Base-by-base conservation (phyloP, 78 protist genomes). In the Dictyostelium brefeldianum region DNA sequence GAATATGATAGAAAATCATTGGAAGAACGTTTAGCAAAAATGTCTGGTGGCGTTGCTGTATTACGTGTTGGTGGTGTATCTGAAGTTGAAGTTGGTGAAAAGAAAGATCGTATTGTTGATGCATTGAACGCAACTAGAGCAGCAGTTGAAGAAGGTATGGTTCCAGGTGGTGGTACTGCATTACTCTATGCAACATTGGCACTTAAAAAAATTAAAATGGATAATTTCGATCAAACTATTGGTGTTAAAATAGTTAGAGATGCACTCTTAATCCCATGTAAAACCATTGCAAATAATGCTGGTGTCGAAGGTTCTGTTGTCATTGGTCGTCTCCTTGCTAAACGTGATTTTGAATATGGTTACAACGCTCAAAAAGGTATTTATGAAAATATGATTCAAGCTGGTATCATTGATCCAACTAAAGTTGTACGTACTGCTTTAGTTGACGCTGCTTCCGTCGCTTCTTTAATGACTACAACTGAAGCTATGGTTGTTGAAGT, bases 51-150 rank as follows among this genome's bases (percentile, higher is more conserved):
- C 6, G 99, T 99, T 11, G 99, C 99, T 43, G 98, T 99, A 50
- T 85, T 99, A 94, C 96, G 97, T 91, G 96, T 97, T 43, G 99
- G 99, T n/a, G 99, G 99, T 31, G 98, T 98, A 41, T 90, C 97
- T n/a, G 99, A 99, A 94, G 99, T 98, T 17, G 99, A 99, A 94
- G 99, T 99, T 12, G 90, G 96, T 75, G 99, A 99, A 97, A 97
- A 97, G 98, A 98, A 98, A 96, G 99, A 99, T 95, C 97, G 99
- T 53, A 94, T 98, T 74, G 92, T 90, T 15, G 99, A 99, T 81
- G 99, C 99, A 4, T 96, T 99, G 56, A 97, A 97, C 95, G 99
- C 99, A 15, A 99, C 99, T 3, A 91, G 98, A 18, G 99, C 99
- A 18, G 99, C 99, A 41, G 99, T 99, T 27, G 98, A 98, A 89